Percentiles rank a stretch among this genome's conserved stretches.
Conservation (phyloP, 2,329 filamentous ascomycete species). For the Madurella fahalii region DNA sequence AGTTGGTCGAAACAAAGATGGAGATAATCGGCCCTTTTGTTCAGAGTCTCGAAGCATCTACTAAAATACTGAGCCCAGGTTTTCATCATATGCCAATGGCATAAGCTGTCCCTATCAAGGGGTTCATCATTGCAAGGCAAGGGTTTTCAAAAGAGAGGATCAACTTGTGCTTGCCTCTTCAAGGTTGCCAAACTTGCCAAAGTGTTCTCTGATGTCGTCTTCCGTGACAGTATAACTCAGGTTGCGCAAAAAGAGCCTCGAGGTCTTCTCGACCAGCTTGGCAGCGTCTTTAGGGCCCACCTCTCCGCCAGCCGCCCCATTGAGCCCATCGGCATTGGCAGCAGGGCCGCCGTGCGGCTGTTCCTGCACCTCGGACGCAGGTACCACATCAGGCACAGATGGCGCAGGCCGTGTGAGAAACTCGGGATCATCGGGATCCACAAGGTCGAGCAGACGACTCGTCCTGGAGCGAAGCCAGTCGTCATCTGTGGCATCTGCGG, state of each 20-base stretch:
- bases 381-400: slow-evolving; percentile 14
- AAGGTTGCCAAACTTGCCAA: slow-evolving; percentile 68
- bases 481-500: slow-evolving; percentile 60
- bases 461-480: slow-evolving; percentile 92
- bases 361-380: slow-evolving; percentile 23
- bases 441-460: slow-evolving; percentile 76
- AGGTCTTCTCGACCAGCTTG: slow-evolving; percentile 65
- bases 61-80: slow-evolving; percentile 96
- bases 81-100: slow-evolving; percentile 83
- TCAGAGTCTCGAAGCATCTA: slow-evolving; percentile 98
- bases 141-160: slow-evolving; percentile 16
- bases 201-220: slow-evolving; percentile 69
- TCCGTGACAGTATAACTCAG: slow-evolving; percentile 76
- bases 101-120: slow-evolving; percentile 99
- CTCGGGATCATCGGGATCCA: slow-evolving; percentile 64
- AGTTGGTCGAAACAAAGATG: slow-evolving; percentile 19
- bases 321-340: neutral
- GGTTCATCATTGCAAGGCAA: slow-evolving; percentile 71
- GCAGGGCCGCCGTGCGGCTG: slow-evolving; percentile 18
- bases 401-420: slow-evolving; percentile 23
- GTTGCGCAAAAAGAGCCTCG: slow-evolving; percentile 84
- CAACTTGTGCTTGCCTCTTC: slow-evolving; percentile 71
- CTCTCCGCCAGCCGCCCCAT: slow-evolving; percentile 25
- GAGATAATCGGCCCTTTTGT: slow-evolving; percentile 29
- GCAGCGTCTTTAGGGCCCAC: slow-evolving; percentile 42